These are phyloP conservation scores for Colletotrichum sp. DNA, from an alignment of 2,329 filamentous ascomycete species.

Conservation along the genomic window DNA sequence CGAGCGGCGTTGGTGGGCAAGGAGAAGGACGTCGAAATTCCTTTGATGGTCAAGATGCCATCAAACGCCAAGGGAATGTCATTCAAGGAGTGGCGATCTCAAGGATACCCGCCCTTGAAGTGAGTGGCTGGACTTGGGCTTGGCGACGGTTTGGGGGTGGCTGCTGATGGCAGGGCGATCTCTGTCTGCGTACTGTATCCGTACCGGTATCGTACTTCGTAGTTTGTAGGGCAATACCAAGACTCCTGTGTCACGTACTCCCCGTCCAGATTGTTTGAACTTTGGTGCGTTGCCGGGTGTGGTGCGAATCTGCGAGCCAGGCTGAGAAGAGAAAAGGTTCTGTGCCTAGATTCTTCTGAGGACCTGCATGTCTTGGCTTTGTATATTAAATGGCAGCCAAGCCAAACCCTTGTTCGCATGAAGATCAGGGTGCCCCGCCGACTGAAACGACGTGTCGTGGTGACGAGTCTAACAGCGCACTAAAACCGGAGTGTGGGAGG, in stretches of 20 bases:
- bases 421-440: background rate
- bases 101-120: slow-evolving; percentile 17
- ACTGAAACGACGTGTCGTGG: background rate
- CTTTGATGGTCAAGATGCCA: slow-evolving; percentile 49
- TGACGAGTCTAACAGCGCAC: background rate
- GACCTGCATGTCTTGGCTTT: slow-evolving; percentile 2
- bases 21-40: slow-evolving; percentile 40
- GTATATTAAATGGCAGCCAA: background rate
- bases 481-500: background rate
- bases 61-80: slow-evolving; percentile 32
- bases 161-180: background rate
- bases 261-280: background rate
- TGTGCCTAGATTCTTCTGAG: background rate
- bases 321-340: background rate
- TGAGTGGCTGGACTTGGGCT: background rate
- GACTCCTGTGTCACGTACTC: background rate
- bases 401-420: slow-evolving; percentile 4
- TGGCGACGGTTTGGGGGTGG: background rate
- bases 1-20: slow-evolving; percentile 37
- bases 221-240: background rate
- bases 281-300: background rate
- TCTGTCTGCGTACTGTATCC: background rate
- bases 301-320: background rate
- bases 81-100: slow-evolving; percentile 38
- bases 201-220: background rate